Evolutionary conservation across 2,329 filamentous ascomycete species (phyloP).

Genomic region (Fonsecaea erecta): DNA sequence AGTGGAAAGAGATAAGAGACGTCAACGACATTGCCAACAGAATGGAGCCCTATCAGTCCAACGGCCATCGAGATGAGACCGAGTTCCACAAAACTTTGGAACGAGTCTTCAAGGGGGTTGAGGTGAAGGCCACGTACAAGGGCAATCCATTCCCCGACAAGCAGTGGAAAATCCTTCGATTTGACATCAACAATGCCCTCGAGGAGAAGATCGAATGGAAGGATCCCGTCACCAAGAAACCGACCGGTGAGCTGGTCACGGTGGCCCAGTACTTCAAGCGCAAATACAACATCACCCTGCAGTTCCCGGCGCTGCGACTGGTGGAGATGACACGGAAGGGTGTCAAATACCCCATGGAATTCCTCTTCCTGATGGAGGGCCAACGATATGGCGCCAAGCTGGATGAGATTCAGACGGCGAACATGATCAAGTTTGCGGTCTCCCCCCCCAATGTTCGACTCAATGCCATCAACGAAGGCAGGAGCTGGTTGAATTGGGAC

Average conservation of each 20-base stretch:
- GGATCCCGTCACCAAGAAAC: constrained; percentile 46
- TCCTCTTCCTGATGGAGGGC: constrained; percentile 57
- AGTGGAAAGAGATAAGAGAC: constrained; percentile 41
- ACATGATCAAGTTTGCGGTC: constrained; percentile 94
- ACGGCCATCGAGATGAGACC: constrained; percentile 35
- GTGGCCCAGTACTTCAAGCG: constrained; percentile 64
- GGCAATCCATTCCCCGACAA: constrained; percentile 43
- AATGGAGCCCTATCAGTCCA: constrained; percentile 21
- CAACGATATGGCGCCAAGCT: constrained; percentile 65
- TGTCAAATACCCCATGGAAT: constrained; percentile 62
- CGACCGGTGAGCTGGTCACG: constrained; percentile 54
- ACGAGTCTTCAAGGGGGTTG: constrained; percentile 43
- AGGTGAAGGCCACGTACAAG: constrained; percentile 46
- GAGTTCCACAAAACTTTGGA: constrained; percentile 40
- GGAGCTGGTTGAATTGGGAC: constrained; percentile 69
- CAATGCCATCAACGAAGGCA: constrained; percentile 68
- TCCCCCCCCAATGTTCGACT: constrained; percentile 73
- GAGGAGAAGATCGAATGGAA: constrained; percentile 51
- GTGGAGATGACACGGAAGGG: constrained; percentile 62
- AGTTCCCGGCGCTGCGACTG: constrained; percentile 58
- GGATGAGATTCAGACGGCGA: constrained; percentile 67
- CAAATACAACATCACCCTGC: constrained; percentile 56
- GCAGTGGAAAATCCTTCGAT: constrained; percentile 57
- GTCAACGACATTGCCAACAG: constrained; percentile 39
- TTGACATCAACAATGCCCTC: constrained; percentile 51